Percentiles rank a stretch among this genome's conserved stretches.
Conservation (phyloP, 371 early-diverging fungal genomes). For the Syncephalastrum monosporum region DNA sequence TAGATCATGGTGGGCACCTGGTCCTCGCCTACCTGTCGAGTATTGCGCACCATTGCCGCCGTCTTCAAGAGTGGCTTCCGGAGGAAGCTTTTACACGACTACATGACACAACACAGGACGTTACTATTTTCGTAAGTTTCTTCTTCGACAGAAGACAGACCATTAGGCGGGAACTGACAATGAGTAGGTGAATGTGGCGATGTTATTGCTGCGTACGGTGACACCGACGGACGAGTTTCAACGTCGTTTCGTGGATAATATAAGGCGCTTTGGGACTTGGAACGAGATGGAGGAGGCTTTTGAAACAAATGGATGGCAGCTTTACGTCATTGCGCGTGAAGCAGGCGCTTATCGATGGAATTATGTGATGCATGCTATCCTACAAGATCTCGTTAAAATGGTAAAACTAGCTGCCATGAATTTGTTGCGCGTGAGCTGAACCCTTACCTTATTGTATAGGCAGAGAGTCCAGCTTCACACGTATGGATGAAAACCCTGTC, state of each 20-base stretch:
- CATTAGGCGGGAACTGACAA: background rate
- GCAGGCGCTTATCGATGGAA: slow-evolving; percentile 38
- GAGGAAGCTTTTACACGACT: slow-evolving; percentile 16
- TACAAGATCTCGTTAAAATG: slow-evolving; percentile 20
- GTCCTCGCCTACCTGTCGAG: slow-evolving; percentile 27
- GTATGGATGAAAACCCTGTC: slow-evolving; percentile 34
- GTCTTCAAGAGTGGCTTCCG: slow-evolving; percentile 24
- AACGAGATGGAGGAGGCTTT: slow-evolving; percentile 9
- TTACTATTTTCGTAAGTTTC: slow-evolving; percentile 13
- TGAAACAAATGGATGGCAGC: slow-evolving; percentile 27
- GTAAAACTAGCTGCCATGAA: slow-evolving; percentile 8
- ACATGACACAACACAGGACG: background rate
- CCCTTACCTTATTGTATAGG: slow-evolving; percentile 11
- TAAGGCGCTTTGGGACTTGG: slow-evolving; percentile 27
- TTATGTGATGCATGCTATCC: slow-evolving; percentile 28
- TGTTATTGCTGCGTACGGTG: slow-evolving; percentile 26
- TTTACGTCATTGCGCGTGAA: slow-evolving; percentile 35
- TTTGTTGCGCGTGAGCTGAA: background rate
- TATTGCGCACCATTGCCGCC: slow-evolving; percentile 16
- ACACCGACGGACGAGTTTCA: slow-evolving; percentile 4
- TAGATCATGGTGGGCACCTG: slow-evolving; percentile 20
- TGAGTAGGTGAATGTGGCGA: slow-evolving; percentile 30
- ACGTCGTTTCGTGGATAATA: slow-evolving; percentile 1
- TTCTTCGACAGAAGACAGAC: background rate
- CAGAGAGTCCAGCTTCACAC: slow-evolving; percentile 26